A percentile compares a stretch with the other conserved stretches of the same genome.
Conservation (phyloP, 768 basidiomycete genomes). For the Xerocomellus dryophilus region DNA sequence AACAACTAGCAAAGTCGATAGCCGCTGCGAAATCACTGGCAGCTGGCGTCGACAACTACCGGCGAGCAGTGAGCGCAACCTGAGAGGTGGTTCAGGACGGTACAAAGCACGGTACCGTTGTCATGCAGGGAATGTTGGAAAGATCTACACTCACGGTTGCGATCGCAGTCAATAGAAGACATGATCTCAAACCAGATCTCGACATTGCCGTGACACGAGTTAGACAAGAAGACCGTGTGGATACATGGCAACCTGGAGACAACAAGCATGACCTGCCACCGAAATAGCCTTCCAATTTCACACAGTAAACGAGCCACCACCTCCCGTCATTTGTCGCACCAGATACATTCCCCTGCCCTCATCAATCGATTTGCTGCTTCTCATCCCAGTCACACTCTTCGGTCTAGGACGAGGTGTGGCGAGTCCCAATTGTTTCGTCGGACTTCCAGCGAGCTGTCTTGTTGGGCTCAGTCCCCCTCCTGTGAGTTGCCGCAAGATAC, state of each 20-base stretch:
- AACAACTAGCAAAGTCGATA: background rate
- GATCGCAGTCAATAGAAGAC: conserved; percentile 1
- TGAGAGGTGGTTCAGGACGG: background rate
- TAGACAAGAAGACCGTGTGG: conserved; percentile 6
- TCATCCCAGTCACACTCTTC: conserved; percentile 74
- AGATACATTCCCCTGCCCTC: conserved; percentile 70
- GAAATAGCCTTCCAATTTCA: conserved; percentile 13
- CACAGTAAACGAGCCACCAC: conserved; percentile 26
- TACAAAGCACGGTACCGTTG: conserved; percentile 7
- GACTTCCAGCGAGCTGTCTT: conserved; percentile 60
- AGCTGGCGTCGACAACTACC: conserved; percentile 8
- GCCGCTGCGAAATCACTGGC: conserved; percentile 3
- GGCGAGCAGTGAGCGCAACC: background rate
- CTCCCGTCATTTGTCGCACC: conserved; percentile 76
- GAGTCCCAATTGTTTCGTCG: conserved; percentile 64
- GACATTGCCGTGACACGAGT: background rate
- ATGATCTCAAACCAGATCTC: conserved; percentile 13
- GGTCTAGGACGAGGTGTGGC: conserved; percentile 54
- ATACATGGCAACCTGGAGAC: conserved; percentile 15
- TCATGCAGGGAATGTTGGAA: conserved; percentile 2
- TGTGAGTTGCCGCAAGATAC: conserved; percentile 54
- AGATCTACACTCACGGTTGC: background rate
- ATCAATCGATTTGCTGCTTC: conserved; percentile 58
- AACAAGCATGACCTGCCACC: background rate
- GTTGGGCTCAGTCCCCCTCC: conserved; percentile 67